Evolutionary conservation across 1,139 yeast species (phyloP).

Genomic region (Diutina mesorugosa): DNA sequence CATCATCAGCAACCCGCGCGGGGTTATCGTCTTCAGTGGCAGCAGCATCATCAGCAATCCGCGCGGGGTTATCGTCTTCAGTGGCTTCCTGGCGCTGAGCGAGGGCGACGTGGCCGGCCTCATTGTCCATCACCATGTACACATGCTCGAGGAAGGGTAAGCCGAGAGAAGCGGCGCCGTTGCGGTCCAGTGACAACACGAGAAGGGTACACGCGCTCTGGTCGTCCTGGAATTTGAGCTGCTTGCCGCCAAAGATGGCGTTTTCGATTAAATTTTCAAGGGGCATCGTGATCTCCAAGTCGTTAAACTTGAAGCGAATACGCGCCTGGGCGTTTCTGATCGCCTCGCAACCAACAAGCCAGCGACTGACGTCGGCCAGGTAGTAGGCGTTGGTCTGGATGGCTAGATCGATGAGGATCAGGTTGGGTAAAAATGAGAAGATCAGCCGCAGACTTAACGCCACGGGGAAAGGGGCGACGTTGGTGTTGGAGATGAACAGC

Average conservation of each 20-base stretch:
- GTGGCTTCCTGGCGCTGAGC: constrained; percentile 22
- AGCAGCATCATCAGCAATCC: not conserved
- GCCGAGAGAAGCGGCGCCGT: constrained; percentile 34
- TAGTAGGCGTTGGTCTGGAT: constrained; percentile 65
- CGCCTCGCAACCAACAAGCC: constrained; percentile 60
- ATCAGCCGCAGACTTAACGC: constrained; percentile 45
- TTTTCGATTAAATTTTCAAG: constrained; percentile 34
- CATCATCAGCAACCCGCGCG: not conserved
- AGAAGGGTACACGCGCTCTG: not conserved
- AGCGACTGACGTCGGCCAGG: constrained; percentile 31
- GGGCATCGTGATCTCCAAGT: constrained; percentile 40
- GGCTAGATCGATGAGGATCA: constrained; percentile 50
- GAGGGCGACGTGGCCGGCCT: constrained; percentile 42
- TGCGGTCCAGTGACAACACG: not conserved
- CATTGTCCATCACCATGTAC: constrained; percentile 60
- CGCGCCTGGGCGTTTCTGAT: constrained; percentile 30
- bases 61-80: not conserved
- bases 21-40: not conserved
- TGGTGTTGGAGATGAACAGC: constrained; percentile 17
- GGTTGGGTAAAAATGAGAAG: constrained; percentile 46
- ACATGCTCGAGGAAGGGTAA: constrained; percentile 41
- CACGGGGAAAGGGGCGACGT: constrained; percentile 32
- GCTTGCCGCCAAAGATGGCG: constrained; percentile 11
- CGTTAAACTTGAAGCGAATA: constrained; percentile 42
- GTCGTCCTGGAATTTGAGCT: not conserved